Conservation (phyloP, 768 basidiomycete species). For the Termitomyces sp. region DNA sequence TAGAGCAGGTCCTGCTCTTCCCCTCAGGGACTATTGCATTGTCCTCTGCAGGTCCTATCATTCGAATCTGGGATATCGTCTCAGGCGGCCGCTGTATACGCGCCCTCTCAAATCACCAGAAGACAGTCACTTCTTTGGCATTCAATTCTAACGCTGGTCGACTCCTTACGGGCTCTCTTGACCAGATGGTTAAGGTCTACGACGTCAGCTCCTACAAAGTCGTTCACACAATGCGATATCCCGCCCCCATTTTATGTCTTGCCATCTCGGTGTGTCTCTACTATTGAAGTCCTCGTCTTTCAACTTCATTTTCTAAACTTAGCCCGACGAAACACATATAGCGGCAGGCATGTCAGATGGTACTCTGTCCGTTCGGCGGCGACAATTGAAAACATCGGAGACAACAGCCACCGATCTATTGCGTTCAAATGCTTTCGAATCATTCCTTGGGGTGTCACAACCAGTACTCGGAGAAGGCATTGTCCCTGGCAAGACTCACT, state of each 20-base stretch:
- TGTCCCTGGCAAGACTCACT: slow-evolving; percentile 33
- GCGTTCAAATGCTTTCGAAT: slow-evolving; percentile 57
- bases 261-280: slow-evolving; percentile 74
- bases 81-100: slow-evolving; percentile 85
- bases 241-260: slow-evolving; percentile 84
- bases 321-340: slow-evolving; percentile 97
- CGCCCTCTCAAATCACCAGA: slow-evolving; percentile 96
- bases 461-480: slow-evolving; percentile 51
- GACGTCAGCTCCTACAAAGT: slow-evolving; percentile 92
- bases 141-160: slow-evolving; percentile 74
- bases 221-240: slow-evolving; percentile 97
- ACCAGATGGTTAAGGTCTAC: slow-evolving; percentile 99
- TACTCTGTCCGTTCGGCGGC: slow-evolving; percentile 91
- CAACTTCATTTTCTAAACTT: slow-evolving; percentile 7
- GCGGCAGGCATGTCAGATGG: slow-evolving; percentile 98
- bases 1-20: slow-evolving; percentile 91
- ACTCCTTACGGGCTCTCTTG: slow-evolving; percentile 84
- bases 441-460: slow-evolving; percentile 53
- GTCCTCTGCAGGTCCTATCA: slow-evolving; percentile 86
- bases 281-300: background rate
- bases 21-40: slow-evolving; percentile 83
- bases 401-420: slow-evolving; percentile 31
- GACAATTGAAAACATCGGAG: slow-evolving; percentile 73
- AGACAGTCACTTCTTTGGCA: slow-evolving; percentile 86
- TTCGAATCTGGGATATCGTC: slow-evolving; percentile 93